Evolutionary conservation across 2,329 filamentous ascomycete genomes (phyloP).

Genomic region (Zarea fungicola): DNA sequence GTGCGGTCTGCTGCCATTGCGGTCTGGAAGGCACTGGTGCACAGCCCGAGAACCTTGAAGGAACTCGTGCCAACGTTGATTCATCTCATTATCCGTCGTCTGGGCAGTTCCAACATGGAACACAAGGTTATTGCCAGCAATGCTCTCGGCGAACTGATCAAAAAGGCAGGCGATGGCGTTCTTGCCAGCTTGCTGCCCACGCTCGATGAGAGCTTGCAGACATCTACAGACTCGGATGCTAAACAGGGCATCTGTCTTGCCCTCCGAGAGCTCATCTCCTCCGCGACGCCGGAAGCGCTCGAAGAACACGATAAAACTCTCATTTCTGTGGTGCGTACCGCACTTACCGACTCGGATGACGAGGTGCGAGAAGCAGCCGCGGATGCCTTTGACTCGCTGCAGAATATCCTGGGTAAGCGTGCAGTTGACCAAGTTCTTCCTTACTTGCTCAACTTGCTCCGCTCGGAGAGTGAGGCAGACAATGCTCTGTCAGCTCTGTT

Average conservation of each 20-base stretch:
- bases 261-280: slow-evolving; percentile 84
- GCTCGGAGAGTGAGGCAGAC: slow-evolving; percentile 79
- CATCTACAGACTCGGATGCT: slow-evolving; percentile 83
- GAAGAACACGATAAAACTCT: slow-evolving; percentile 94
- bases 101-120: slow-evolving; percentile 95
- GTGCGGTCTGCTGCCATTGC: slow-evolving; percentile 85
- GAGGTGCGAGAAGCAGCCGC: slow-evolving; percentile 94
- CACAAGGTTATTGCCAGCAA: slow-evolving; percentile 99
- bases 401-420: slow-evolving; percentile 88
- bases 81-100: slow-evolving; percentile 86
- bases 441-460: slow-evolving; percentile 82
- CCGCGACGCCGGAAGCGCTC: slow-evolving; percentile 80
- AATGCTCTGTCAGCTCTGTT: slow-evolving; percentile 89
- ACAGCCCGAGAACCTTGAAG: slow-evolving; percentile 85
- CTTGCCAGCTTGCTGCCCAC: slow-evolving; percentile 83
- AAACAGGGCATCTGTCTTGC: slow-evolving; percentile 98
- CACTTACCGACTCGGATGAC: slow-evolving; percentile 81
- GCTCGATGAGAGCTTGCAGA: slow-evolving; percentile 84
- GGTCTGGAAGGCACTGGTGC: slow-evolving; percentile 96
- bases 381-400: slow-evolving; percentile 92
- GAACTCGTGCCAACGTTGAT: slow-evolving; percentile 93
- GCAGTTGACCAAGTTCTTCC: slow-evolving; percentile 94
- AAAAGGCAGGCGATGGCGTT: slow-evolving; percentile 92
- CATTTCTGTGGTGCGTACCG: slow-evolving; percentile 88
- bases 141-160: slow-evolving; percentile 90